Conservation (phyloP, 2,329 filamentous ascomycete genomes). For the Blumeria graminis region DNA sequence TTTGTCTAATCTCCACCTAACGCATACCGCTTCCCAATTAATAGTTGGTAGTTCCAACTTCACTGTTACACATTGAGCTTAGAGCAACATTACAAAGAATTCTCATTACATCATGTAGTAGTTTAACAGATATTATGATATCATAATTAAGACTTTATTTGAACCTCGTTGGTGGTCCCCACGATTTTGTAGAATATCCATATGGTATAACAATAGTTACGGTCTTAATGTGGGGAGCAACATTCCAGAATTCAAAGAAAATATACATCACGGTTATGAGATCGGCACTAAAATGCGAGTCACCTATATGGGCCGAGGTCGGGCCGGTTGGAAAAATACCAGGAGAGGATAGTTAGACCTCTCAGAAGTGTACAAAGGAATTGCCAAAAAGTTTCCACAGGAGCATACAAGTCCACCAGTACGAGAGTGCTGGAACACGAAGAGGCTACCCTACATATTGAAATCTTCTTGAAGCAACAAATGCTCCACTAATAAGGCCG, state of each 20-base stretch:
- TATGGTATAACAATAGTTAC: too few species aligned
- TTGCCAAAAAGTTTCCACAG: background rate
- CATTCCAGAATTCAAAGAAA: background rate
- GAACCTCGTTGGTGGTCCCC: too few species aligned
- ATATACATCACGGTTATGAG: background rate
- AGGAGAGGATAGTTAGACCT: background rate
- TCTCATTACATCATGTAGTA: too few species aligned
- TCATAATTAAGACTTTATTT: too few species aligned
- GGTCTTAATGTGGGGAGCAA: constrained; percentile 1
- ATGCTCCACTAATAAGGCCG: too few species aligned
- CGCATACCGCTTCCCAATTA: too few species aligned
- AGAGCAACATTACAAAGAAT: too few species aligned
- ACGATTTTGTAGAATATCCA: too few species aligned
- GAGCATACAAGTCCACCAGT: background rate
- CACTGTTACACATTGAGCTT: too few species aligned
- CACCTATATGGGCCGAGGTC: background rate
- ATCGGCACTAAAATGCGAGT: background rate
- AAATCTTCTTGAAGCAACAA: background rate
- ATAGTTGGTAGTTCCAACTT: too few species aligned
- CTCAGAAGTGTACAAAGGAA: background rate
- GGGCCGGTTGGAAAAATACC: background rate
- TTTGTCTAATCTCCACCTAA: too few species aligned
- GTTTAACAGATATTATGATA: too few species aligned
- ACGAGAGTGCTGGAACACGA: background rate
- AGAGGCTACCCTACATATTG: background rate